Conservation (phyloP, 2,329 filamentous ascomycete species). For the Seiridium unicorne region DNA sequence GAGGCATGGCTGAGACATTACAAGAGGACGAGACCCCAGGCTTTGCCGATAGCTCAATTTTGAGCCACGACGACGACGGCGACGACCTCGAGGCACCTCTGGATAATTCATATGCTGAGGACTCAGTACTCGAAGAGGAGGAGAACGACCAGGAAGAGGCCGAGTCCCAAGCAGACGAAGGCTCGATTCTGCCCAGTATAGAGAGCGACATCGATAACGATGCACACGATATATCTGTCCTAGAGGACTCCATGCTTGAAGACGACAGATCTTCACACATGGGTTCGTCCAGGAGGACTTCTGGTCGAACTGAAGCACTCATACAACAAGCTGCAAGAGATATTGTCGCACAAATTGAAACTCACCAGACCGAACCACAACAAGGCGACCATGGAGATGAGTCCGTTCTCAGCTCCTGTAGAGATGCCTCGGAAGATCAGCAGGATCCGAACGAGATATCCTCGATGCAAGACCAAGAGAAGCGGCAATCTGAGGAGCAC, state of each 20-base stretch:
- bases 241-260: background rate
- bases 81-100: background rate
- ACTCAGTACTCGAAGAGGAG: background rate
- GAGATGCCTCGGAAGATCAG: slow-evolving; percentile 11
- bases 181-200: slow-evolving; percentile 6
- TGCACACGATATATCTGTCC: background rate
- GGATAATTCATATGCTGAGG: background rate
- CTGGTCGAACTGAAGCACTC: slow-evolving; percentile 46
- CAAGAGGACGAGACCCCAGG: slow-evolving; percentile 4
- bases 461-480: slow-evolving; percentile 14
- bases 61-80: slow-evolving; percentile 5
- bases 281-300: slow-evolving; percentile 28
- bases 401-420: slow-evolving; percentile 29
- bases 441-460: slow-evolving; percentile 16
- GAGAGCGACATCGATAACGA: slow-evolving; percentile 8
- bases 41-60: background rate
- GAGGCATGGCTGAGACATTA: background rate
- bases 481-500: slow-evolving; percentile 12
- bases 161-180: background rate
- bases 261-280: slow-evolving; percentile 12
- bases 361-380: slow-evolving; percentile 24
- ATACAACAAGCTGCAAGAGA: slow-evolving; percentile 53
- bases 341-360: slow-evolving; percentile 46
- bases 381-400: slow-evolving; percentile 21
- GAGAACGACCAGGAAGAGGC: background rate